Evolutionary conservation across 306 rosid species (phyloP), one percentile per base, ranked within the genome.

Genomic region (Styphnolobium japonicum): DNA sequence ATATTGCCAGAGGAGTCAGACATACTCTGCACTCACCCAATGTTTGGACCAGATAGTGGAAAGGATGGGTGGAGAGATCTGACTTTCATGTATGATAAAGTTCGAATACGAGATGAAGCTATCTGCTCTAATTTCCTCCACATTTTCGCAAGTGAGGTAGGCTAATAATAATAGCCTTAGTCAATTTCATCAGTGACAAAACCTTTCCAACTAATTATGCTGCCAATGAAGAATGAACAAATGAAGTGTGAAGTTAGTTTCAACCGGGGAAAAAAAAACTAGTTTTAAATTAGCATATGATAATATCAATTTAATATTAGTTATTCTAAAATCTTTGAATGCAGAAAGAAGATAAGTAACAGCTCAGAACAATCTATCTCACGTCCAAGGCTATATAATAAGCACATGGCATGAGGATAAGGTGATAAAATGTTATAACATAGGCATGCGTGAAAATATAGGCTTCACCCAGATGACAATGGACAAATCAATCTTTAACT

Each of bases 21-120:
- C 70, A 63, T 91, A 31, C 86, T 89, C 37, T 89, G 96, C 82
- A 87, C 93, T 10, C 91, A 91, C 39, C 96, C 96, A 29, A 91
- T 91, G 93, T 91, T 89, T 73, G 96, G 96, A 31, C 89, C 91
- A 52, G 84, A 80, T 10, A 84, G 83, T 55, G 96, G 88, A 46
- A 89, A 87, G 67, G 65, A 87, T 82, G 96, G 91, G 15, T 87
- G 96, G 96, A 82, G 29, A 82, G 84, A 57, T 68, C 81, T 87
- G 4, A 84, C 84, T 37, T 89, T 82, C 80, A 79, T 89, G 87
- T 91, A 70, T 25, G 93, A 89, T 0, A 91, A 64, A 81, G 96
- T 89, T 80, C 81, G 93, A 55, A 74, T 91, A 8, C 85, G 85
- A 77, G 81, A 91, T 63, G 80, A 91, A 86, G 84, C 53, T 10